Conservation (phyloP, 495 filamentous ascomycete genomes). For the Pyrenula aspistea region DNA sequence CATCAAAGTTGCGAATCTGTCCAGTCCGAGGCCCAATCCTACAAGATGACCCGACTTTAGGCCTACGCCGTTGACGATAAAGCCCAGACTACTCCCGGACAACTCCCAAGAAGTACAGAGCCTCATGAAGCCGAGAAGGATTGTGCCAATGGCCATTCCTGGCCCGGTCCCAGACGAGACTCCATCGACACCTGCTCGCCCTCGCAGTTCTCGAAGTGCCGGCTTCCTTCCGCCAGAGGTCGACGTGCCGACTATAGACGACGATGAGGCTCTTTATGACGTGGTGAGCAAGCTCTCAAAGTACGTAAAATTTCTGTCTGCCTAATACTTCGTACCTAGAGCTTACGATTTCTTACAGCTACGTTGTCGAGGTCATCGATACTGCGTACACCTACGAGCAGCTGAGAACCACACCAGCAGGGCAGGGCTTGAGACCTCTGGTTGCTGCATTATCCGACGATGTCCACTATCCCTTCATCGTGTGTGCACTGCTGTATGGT, state of each 20-base stretch:
- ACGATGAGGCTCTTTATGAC: constrained; percentile 50
- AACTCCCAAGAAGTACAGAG: too few relatives aligned
- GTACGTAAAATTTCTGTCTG: constrained; percentile 23
- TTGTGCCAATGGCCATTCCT: not conserved
- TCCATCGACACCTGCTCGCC: not conserved
- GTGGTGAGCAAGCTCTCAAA: constrained; percentile 58
- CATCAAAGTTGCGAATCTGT: too few relatives aligned
- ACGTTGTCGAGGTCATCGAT: constrained; percentile 51
- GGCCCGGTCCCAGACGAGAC: not conserved
- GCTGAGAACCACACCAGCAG: constrained; percentile 52
- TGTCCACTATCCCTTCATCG: constrained; percentile 60
- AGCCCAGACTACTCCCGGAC: too few relatives aligned
- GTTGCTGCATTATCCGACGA: constrained; percentile 51
- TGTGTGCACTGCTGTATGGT: constrained; percentile 67
- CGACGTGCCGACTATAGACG: constrained; percentile 48
- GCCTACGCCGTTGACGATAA: too few relatives aligned
- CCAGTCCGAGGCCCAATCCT: too few relatives aligned
- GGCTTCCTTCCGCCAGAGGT: constrained; percentile 2
- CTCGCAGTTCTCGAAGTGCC: not conserved
- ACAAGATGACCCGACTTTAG: too few relatives aligned
- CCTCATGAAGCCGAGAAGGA: not conserved
- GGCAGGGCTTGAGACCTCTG: constrained; percentile 50
- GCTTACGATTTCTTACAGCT: constrained; percentile 31
- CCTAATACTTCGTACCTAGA: not conserved
- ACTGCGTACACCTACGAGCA: constrained; percentile 69